These are phyloP conservation scores for Adenanthera pavonina DNA, from an alignment of 306 rosid genomes.

Conservation along the genomic window DNA sequence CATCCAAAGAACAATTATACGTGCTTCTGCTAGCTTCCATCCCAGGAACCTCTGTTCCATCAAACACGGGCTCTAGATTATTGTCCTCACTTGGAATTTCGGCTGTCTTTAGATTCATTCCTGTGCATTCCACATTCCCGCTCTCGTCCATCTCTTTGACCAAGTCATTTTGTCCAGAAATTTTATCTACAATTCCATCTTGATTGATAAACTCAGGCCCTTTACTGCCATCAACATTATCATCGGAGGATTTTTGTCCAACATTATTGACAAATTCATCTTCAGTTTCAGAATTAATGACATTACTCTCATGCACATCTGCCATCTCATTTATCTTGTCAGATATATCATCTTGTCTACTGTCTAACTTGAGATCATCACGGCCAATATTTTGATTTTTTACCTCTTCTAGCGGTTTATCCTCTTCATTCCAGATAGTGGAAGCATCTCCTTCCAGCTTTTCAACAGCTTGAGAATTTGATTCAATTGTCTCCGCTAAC, in stretches of 20 bases:
- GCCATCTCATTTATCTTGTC: slow-evolving; percentile 19
- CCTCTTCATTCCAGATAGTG: slow-evolving; percentile 38
- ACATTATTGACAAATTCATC: slow-evolving; percentile 8
- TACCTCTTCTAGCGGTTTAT: slow-evolving; percentile 36
- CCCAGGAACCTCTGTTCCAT: slow-evolving; percentile 61
- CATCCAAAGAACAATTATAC: slow-evolving; percentile 45
- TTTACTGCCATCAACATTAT: slow-evolving; percentile 24
- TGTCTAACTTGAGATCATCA: slow-evolving; percentile 31
- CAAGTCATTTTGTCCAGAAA: slow-evolving; percentile 28
- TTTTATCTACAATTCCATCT: slow-evolving; percentile 36
- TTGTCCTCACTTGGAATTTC: slow-evolving; percentile 48
- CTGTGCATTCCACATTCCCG: slow-evolving; percentile 34
- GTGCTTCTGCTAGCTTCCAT: slow-evolving; percentile 51
- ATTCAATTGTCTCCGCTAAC: slow-evolving; percentile 32
- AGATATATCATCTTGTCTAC: slow-evolving; percentile 35
- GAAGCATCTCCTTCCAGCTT: slow-evolving; percentile 44
- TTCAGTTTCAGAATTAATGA: slow-evolving; percentile 30
- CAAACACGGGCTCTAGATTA: slow-evolving; percentile 60
- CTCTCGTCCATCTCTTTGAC: slow-evolving; percentile 32
- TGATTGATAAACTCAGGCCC: slow-evolving; percentile 39
- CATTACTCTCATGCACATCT: slow-evolving; percentile 33
- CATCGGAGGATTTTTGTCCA: slow-evolving; percentile 23
- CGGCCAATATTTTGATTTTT: slow-evolving; percentile 11
- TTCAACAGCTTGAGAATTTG: slow-evolving; percentile 39
- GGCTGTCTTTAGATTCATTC: slow-evolving; percentile 36